Percentiles rank a stretch among this genome's conserved stretches.
phyloP scores from a whole-genome alignment of 305 asterid species.

The Solanum hybrid region DNA sequence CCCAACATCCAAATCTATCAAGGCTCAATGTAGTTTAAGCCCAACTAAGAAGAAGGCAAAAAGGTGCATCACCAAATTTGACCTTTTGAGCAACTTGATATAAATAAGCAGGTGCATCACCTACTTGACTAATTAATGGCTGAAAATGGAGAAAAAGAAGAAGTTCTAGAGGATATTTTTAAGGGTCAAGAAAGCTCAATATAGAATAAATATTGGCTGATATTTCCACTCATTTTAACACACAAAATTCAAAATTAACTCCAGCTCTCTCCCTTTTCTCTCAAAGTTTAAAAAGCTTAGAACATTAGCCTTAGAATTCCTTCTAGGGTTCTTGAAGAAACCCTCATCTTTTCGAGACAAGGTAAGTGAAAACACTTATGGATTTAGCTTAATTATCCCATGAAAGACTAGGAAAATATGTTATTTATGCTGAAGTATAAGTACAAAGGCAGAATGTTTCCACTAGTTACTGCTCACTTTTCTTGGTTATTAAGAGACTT shows the following conservation, averaged over 20 bases:
- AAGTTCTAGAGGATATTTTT: background rate
- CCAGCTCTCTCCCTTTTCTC: background rate
- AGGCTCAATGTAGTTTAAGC: background rate
- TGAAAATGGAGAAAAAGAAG: background rate
- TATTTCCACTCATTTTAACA: background rate
- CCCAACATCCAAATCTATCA: background rate
- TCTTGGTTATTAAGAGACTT: background rate
- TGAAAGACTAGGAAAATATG: background rate
- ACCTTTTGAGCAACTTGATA: background rate
- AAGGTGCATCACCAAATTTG: background rate
- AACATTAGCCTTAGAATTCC: background rate
- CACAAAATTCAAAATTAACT: background rate
- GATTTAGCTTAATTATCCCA: background rate
- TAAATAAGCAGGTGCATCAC: background rate
- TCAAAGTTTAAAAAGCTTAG: background rate
- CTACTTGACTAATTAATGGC: background rate
- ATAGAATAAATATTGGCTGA: background rate
- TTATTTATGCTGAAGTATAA: background rate
- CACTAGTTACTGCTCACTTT: background rate
- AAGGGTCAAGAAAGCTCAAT: no score
- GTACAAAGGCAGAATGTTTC: background rate
- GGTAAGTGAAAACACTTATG: background rate
- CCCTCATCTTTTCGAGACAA: background rate
- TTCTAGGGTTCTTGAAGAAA: background rate
- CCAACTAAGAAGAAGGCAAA: background rate